These are phyloP conservation scores for Cytospora schulzeri DNA, from an alignment of 2,329 filamentous ascomycete genomes.

Conservation along the genomic window DNA sequence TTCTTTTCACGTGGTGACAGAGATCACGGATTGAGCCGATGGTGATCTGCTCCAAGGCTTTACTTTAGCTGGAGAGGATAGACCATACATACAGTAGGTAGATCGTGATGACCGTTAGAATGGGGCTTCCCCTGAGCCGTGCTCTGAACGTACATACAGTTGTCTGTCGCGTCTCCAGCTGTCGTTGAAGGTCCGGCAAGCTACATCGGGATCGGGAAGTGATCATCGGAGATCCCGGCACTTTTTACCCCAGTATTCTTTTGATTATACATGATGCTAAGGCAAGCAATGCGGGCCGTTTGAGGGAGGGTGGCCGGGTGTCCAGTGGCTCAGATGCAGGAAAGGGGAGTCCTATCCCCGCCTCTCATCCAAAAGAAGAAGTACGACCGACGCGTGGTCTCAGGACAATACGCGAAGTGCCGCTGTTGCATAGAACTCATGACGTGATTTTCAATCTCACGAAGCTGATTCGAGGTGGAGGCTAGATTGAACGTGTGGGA, in stretches of 20 bases:
- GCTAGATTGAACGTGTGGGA: neutral
- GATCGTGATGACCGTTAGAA: neutral
- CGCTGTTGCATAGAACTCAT: neutral
- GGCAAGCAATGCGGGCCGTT: neutral
- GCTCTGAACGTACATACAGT: neutral
- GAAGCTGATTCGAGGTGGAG: neutral
- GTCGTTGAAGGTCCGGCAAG: neutral
- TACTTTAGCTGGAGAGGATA: neutral
- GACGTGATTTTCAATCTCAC: neutral
- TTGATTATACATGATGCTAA: neutral
- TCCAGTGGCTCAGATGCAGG: neutral
- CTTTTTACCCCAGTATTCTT: neutral
- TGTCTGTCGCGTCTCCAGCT: neutral
- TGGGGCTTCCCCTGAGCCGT: neutral
- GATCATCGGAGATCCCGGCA: neutral
- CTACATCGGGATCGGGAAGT: neutral
- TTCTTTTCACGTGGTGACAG: neutral
- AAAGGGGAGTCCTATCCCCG: neutral
- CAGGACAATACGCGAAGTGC: neutral
- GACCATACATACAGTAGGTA: too few species aligned
- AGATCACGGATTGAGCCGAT: neutral
- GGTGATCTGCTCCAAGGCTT: neutral
- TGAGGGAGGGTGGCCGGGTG: neutral
- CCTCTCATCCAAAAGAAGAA: neutral
- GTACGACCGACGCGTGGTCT: neutral